Conservation (phyloP, 805 yeast species). For the Starmerella cellae region DNA sequence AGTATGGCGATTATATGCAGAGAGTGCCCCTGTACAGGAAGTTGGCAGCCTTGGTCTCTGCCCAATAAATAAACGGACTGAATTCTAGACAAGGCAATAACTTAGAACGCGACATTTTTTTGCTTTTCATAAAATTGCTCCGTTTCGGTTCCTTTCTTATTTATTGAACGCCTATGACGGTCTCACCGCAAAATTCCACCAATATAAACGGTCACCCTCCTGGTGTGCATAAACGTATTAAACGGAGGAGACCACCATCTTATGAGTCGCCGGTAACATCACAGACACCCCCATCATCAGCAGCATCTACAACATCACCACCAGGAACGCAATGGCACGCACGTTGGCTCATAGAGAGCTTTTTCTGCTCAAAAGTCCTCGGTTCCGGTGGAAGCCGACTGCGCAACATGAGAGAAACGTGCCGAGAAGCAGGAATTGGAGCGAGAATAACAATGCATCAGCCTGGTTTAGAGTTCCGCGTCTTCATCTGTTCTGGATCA, state of each 20-base stretch:
- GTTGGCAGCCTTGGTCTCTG: too few species aligned
- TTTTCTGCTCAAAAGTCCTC: conserved; percentile 11
- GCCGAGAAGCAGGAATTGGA: conserved; percentile 9
- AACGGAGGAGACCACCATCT: background rate
- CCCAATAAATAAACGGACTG: too few species aligned
- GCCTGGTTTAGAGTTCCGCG: conserved; percentile 54
- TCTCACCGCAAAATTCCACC: too few species aligned
- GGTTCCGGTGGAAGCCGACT: conserved; percentile 18
- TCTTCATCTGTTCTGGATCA: conserved; percentile 58
- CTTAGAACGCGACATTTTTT: too few species aligned
- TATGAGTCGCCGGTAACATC: background rate
- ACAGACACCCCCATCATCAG: background rate
- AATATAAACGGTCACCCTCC: too few species aligned
- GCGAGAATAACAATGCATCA: conserved; percentile 25
- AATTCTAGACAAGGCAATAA: too few species aligned
- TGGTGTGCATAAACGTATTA: conserved; percentile 2
- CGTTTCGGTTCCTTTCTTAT: too few species aligned
- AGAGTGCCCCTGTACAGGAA: too few species aligned
- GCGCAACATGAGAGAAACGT: conserved; percentile 8
- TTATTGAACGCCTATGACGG: too few species aligned
- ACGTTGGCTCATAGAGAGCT: conserved; percentile 15
- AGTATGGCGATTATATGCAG: too few species aligned
- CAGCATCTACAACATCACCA: background rate
- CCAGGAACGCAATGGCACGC: background rate
- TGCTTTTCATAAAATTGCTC: too few species aligned